Conservation (phyloP, 129 eudicot species). For the Arctium lappa region DNA sequence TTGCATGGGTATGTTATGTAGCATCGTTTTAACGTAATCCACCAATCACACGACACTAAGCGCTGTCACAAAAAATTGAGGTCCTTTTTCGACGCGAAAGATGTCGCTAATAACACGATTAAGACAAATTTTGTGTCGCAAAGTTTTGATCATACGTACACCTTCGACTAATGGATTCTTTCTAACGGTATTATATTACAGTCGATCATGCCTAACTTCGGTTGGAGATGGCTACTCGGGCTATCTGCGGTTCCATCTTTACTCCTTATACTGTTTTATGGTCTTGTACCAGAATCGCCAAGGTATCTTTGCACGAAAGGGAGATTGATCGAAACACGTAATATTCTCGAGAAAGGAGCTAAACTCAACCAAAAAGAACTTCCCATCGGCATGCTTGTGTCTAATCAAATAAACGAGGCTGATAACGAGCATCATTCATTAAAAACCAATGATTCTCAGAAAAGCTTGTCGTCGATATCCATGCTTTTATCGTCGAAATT, state of each 20-base stretch:
- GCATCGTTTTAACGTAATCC: not conserved
- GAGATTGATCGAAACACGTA: slow-evolving; percentile 39
- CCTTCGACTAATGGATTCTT: not conserved
- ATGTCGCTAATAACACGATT: not conserved
- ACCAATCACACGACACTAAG: not conserved
- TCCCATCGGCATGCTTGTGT: slow-evolving; percentile 41
- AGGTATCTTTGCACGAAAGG: slow-evolving; percentile 53
- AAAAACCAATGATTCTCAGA: slow-evolving; percentile 11
- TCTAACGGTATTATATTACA: slow-evolving; percentile 12
- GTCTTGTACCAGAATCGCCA: slow-evolving; percentile 51
- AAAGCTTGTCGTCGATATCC: slow-evolving; percentile 20
- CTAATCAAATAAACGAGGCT: slow-evolving; percentile 22
- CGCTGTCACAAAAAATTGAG: not conserved
- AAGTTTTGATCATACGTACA: not conserved
- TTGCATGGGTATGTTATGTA: slow-evolving; percentile 55
- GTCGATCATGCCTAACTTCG: slow-evolving; percentile 59
- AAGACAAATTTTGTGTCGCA: not conserved
- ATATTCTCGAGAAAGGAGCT: slow-evolving; percentile 46
- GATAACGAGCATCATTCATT: slow-evolving; percentile 24
- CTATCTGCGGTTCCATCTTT: slow-evolving; percentile 48
- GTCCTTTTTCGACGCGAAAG: not conserved
- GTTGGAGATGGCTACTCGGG: slow-evolving; percentile 78
- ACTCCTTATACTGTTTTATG: slow-evolving; percentile 33
- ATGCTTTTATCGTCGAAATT: slow-evolving; percentile 43
- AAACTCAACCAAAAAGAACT: slow-evolving; percentile 39